Percentiles rank a stretch among this genome's conserved stretches.
Evolutionary conservation across 257 asterid species (phyloP).

Genomic region (Cynanchum wilfordii): DNA sequence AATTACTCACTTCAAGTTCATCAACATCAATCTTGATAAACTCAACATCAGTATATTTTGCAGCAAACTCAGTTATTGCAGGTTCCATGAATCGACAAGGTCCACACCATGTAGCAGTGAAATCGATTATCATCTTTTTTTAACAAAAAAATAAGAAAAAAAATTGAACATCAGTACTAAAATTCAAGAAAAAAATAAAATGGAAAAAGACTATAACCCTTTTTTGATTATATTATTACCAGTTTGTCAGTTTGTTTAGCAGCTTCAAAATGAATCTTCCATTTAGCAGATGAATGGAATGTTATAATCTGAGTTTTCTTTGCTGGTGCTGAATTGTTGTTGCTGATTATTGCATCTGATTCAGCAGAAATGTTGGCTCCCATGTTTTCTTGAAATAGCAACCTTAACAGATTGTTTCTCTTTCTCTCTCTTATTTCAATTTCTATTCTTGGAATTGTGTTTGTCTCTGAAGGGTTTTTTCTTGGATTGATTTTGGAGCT

Average conservation of each 20-base stretch:
- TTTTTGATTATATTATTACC: slow-evolving; percentile 13
- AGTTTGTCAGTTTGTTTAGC: slow-evolving; percentile 33
- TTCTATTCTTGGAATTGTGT: not conserved
- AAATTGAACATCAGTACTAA: not conserved
- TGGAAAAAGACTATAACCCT: too few species aligned
- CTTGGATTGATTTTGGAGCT: slow-evolving; percentile 21
- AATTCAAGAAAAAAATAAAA: not conserved
- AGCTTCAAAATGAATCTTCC: slow-evolving; percentile 49
- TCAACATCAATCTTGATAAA: slow-evolving; percentile 43
- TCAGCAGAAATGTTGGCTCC: slow-evolving; percentile 21
- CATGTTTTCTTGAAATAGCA: slow-evolving; percentile 14
- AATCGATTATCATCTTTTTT: slow-evolving; percentile 33
- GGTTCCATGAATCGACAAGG: slow-evolving; percentile 42
- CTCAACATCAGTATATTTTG: slow-evolving; percentile 27
- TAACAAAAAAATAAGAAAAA: not conserved
- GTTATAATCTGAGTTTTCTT: slow-evolving; percentile 32
- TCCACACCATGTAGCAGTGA: slow-evolving; percentile 42
- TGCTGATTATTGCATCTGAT: not conserved
- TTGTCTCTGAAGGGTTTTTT: slow-evolving; percentile 6
- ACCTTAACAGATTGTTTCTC: not conserved
- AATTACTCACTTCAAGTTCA: slow-evolving; percentile 21
- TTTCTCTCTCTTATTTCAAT: too few species aligned
- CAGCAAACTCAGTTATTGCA: slow-evolving; percentile 20
- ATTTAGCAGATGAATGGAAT: slow-evolving; percentile 45
- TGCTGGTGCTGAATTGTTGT: slow-evolving; percentile 14